These are phyloP conservation scores for Rhodotorula sp. DNA, from an alignment of 1,284 basidiomycete species.

Conservation along the genomic window DNA sequence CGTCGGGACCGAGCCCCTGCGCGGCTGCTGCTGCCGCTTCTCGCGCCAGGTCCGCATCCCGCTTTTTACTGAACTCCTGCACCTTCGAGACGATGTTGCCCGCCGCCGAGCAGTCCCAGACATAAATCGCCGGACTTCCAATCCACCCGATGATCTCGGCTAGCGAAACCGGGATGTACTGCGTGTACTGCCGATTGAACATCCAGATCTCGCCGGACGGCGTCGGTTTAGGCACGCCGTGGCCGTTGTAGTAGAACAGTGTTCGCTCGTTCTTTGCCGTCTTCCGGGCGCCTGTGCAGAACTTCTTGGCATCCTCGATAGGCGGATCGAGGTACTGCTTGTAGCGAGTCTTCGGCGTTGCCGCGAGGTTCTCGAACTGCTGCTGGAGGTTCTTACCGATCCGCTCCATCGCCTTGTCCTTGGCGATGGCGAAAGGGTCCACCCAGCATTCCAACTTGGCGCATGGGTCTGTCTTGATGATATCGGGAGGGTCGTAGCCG, in stretches of 20 bases:
- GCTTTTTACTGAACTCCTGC: conserved; percentile 77
- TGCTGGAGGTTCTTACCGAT: conserved; percentile 84
- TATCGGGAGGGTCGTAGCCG: conserved; percentile 94
- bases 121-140: conserved; percentile 86
- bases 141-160: conserved; percentile 45
- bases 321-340: conserved; percentile 81
- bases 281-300: conserved; percentile 80
- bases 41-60: conserved; percentile 68
- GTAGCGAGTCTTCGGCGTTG: conserved; percentile 73
- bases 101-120: conserved; percentile 97
- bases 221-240: conserved; percentile 96
- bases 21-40: conserved; percentile 33
- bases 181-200: conserved; percentile 96
- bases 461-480: conserved; percentile 95
- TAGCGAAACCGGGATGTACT: conserved; percentile 83
- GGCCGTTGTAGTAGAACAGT: conserved; percentile 97
- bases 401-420: conserved; percentile 63
- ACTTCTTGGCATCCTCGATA: conserved; percentile 88
- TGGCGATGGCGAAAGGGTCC: conserved; percentile 78
- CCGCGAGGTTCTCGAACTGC: conserved; percentile 89
- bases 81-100: conserved; percentile 92
- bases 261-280: conserved; percentile 91
- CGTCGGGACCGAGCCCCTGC: conserved; percentile 13
- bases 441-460: conserved; percentile 97
- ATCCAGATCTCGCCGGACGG: conserved; percentile 97